These are phyloP conservation scores for Neurospora sp. DNA, from an alignment of 2,329 filamentous ascomycete genomes.

Conservation along the genomic window DNA sequence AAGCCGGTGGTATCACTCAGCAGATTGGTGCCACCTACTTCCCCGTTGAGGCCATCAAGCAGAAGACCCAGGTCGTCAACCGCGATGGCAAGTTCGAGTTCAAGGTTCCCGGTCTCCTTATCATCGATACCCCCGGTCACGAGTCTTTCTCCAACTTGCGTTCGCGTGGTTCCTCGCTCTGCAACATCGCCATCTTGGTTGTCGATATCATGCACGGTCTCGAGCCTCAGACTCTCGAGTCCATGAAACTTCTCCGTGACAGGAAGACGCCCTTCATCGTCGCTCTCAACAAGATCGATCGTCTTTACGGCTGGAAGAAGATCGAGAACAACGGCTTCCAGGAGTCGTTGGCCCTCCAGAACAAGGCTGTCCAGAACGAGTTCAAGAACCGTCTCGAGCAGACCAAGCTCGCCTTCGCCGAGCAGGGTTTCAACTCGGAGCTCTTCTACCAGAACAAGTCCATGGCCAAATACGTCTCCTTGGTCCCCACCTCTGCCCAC, in stretches of 20 bases:
- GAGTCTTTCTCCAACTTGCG: conserved; percentile 99
- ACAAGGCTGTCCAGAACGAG: conserved; percentile 86
- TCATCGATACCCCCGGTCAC: conserved; percentile 98
- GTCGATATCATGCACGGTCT: conserved; percentile 99
- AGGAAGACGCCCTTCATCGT: conserved; percentile 97
- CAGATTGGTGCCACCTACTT: conserved; percentile 99
- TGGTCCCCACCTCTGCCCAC: conserved; percentile 93
- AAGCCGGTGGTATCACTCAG: conserved; percentile 98
- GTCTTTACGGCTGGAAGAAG: conserved; percentile 98
- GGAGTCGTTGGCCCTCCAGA: conserved; percentile 82
- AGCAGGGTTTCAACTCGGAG: conserved; percentile 97
- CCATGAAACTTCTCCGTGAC: conserved; percentile 87
- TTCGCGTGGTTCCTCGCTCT: conserved; percentile 92
- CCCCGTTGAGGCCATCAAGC: conserved; percentile 82
- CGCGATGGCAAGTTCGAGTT: conserved; percentile 83
- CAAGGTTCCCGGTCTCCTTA: conserved; percentile 91
- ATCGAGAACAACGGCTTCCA: conserved; percentile 98
- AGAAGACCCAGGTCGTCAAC: conserved; percentile 93
- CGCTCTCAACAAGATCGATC: conserved; percentile 98
- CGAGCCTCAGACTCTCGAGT: conserved; percentile 93
- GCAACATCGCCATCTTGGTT: conserved; percentile 97
- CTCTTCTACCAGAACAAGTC: conserved; percentile 97
- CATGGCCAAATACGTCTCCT: conserved; percentile 87
- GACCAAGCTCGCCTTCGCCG: conserved; percentile 88
- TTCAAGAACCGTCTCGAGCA: conserved; percentile 83